Evolutionary conservation across 139 green algal genomes (phyloP).

Genomic region (Tetraselmis striata): DNA sequence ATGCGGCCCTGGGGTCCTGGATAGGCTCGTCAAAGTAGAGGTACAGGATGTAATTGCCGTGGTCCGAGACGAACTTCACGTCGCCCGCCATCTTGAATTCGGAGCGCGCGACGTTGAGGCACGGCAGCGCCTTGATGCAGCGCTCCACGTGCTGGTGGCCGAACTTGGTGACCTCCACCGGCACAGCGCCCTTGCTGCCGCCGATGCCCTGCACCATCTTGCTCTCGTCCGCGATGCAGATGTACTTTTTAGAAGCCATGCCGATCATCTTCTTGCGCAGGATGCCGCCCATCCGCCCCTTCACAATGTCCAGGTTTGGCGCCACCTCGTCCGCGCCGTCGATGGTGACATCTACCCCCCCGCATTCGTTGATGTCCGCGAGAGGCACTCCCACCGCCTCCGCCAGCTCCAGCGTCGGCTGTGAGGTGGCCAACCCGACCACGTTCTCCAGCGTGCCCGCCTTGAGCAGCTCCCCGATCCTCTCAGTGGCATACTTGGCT

Average conservation of each 20-base stretch:
- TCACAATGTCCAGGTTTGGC: constrained; percentile 93
- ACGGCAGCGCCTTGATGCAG: constrained; percentile 22
- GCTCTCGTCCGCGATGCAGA: constrained; percentile 98
- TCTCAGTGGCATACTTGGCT: constrained; percentile 95
- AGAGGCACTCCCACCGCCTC: constrained; percentile 84
- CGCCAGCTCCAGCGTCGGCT: constrained; percentile 90
- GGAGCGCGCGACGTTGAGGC: not conserved
- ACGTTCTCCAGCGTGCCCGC: constrained; percentile 91
- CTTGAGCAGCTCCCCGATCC: constrained; percentile 89
- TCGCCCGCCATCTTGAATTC: not conserved
- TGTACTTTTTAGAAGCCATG: constrained; percentile 84
- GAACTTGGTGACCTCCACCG: constrained; percentile 98
- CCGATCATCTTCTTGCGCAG: constrained; percentile 99
- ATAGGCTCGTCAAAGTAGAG: constrained; percentile 91
- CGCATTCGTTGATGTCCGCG: constrained; percentile 89
- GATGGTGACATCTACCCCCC: constrained; percentile 95
- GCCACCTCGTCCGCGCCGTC: constrained; percentile 98
- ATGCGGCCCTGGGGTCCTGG: constrained; percentile 64
- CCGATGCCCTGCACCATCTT: constrained; percentile 88
- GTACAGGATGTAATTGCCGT: constrained; percentile 99
- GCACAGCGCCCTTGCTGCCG: constrained; percentile 89
- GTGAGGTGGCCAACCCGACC: constrained; percentile 88
- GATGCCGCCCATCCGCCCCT: constrained; percentile 93
- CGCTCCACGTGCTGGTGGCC: constrained; percentile 85
- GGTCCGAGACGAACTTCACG: constrained; percentile 95